These are phyloP conservation scores for Pyracantha coccinea DNA, from an alignment of 331 rosid genomes.

Conservation along the genomic window DNA sequence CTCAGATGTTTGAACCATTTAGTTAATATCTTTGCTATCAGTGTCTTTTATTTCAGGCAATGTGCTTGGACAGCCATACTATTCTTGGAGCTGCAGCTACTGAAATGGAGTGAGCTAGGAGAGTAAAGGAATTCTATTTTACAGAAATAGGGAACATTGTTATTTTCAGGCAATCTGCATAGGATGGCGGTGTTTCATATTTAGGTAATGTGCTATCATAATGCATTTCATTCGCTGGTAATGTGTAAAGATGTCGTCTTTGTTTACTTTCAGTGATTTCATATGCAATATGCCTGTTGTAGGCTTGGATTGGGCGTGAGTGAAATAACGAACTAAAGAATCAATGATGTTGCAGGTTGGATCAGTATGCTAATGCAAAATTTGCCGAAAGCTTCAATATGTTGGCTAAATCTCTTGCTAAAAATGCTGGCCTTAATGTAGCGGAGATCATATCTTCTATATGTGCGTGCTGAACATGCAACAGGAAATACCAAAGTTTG, in stretches of 20 bases:
- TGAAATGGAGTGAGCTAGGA: constrained; percentile 77
- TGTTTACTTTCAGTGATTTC: too few species aligned
- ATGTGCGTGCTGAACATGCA: constrained; percentile 78
- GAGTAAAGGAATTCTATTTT: constrained; percentile 72
- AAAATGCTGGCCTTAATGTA: constrained; percentile 78
- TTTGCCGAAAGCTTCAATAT: constrained; percentile 84
- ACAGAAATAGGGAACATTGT: constrained; percentile 67
- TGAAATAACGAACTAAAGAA: constrained; percentile 12
- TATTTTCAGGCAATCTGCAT: not conserved
- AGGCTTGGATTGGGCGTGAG: not conserved
- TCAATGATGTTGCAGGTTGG: constrained; percentile 56
- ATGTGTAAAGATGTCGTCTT: too few species aligned
- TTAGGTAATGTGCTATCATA: too few species aligned
- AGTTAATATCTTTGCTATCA: too few species aligned
- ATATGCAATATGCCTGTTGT: too few species aligned
- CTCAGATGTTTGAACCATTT: too few species aligned
- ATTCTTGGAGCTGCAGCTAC: constrained; percentile 95
- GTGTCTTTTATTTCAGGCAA: not conserved
- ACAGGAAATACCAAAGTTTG: constrained; percentile 73
- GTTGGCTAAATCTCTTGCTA: constrained; percentile 73
- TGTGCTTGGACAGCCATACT: constrained; percentile 81
- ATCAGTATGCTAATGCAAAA: constrained; percentile 76
- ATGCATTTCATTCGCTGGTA: too few species aligned
- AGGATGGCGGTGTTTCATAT: too few species aligned
- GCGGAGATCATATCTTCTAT: constrained; percentile 80